These are phyloP conservation scores for Podaxis mareebaensis DNA, from an alignment of 768 basidiomycete species.

Conservation along the genomic window DNA sequence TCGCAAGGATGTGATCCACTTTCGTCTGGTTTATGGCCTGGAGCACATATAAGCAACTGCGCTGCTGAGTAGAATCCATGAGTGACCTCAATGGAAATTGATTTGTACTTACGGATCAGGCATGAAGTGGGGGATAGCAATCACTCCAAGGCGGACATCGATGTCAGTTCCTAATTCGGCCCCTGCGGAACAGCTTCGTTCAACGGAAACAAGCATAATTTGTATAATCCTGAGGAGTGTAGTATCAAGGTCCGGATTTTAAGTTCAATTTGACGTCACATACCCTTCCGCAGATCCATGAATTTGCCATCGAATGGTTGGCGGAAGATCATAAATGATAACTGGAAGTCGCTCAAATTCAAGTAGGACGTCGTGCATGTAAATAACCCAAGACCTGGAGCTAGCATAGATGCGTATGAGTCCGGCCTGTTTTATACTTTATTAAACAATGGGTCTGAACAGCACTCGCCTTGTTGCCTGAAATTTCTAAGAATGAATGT, in stretches of 20 bases:
- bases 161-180: background rate
- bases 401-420: background rate
- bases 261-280: background rate
- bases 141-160: background rate
- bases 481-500: too few relatives aligned
- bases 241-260: background rate
- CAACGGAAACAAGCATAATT: background rate
- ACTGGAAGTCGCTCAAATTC: background rate
- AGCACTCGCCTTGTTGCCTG: too few relatives aligned
- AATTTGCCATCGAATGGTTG: background rate
- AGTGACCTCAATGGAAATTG: background rate
- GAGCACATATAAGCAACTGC: slow-evolving; percentile 4
- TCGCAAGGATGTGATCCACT: background rate
- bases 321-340: background rate
- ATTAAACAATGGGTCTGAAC: too few relatives aligned
- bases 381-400: background rate
- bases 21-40: background rate
- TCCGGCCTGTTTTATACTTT: background rate
- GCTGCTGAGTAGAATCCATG: slow-evolving; percentile 4
- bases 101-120: background rate
- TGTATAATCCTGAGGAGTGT: background rate
- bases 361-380: background rate
- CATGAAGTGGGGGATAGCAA: background rate
- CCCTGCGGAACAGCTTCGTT: background rate
- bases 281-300: background rate